Evolutionary conservation across 2,329 filamentous ascomycete genomes (phyloP), one percentile per base, ranked within the genome.

Genomic region (Chaetomium olivaceum): DNA sequence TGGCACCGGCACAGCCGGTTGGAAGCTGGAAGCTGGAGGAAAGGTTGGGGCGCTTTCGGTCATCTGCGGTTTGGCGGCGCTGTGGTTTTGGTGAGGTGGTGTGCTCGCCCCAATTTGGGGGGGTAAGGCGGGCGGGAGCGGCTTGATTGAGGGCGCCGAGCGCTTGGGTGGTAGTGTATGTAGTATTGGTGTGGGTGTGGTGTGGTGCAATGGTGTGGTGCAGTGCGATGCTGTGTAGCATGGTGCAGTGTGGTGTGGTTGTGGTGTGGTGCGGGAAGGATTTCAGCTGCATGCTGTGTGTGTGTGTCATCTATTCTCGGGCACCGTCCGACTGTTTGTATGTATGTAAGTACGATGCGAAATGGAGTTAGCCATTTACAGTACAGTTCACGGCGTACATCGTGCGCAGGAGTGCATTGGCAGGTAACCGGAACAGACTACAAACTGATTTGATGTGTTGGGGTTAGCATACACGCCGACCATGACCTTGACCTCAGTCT

Each of bases 61-160:
- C 48, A 39, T 61, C 48, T 61, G 58, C 58, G 31, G 46, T n/a
- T 36, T 54, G 11, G 58, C 48, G 58, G 58, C 58, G 21, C 39
- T 43, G 39, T 43, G 39, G 27, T 29, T 36, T 39, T 16, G 54
- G 36, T 56, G 52, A 29, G 36, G 31, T 57, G 54, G 31, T 39
- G 11, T 57, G 54, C 54, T 25, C 11, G 36, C 11, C 9, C 6
- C n/a, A 6, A 21, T 3, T 48, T 21, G n/a, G n/a, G 43, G 43
- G 43, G 54, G 54, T 57, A 57, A 57, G 54, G 54, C 54, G 51
- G 54, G 54, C 57, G 56, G 56, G 56, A 48, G n/a, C 39, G 56
- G 56, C 56, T 25, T 48, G 29, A 48, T 31, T 58, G 39, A 48
- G 39, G 43, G 25, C 4, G 4, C 55, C 29, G 52, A n/a, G 46